Base-by-base conservation (phyloP, 164 flowering plant genomes). In the Chimonanthus salicifolius region DNA sequence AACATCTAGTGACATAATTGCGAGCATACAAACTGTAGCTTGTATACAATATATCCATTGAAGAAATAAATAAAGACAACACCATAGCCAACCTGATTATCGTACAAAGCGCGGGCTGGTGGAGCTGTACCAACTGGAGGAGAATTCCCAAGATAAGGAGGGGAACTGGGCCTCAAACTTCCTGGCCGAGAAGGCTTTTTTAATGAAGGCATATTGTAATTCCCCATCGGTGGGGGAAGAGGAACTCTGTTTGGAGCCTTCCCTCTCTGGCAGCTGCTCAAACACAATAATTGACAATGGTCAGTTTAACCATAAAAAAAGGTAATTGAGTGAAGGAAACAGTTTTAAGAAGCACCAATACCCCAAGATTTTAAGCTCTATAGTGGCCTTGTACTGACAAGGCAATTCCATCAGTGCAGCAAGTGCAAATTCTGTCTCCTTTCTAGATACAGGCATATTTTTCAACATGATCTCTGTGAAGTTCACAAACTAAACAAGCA, bases 351-450 rank as follows among this genome's bases (percentile, higher is more conserved):
- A 51, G 45, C 46, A 50, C 9, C 4, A 20, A 68, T 84, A 86
- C 89, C 96, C 96, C 71, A 90, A 75, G 75, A 90, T 54, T 46
- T 80, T 76, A 51, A 88, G 88, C 76, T 88, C 96, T 58, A 89
- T 21, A 62, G 96, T 88, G 63, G 96, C 96, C 77, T 88, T 90
- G 64, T 90, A 90, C 74, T 90, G 96, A 67, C 89, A 84, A 62
- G 96, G 96, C 70, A 90, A 89, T 80, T 90, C 96, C 96, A 90
- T 90, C 77, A 90, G 76, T 6, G 96, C 92, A 18, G 88, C 67
- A 58, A 89, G 89, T 74, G 96, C 90, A 83, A 90, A 90, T 58
- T 84, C 93, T 1, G 96, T 81, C 81, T 90, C 91, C 72, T 89
- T 90, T 80, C 83, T 84, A 8, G 87, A 72, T 8, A 73, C 18